Percentiles rank a stretch among this genome's conserved stretches.
These are phyloP conservation scores for Aristolochia fimbriata DNA, from an alignment of 164 flowering plant genomes.

Conservation along the genomic window DNA sequence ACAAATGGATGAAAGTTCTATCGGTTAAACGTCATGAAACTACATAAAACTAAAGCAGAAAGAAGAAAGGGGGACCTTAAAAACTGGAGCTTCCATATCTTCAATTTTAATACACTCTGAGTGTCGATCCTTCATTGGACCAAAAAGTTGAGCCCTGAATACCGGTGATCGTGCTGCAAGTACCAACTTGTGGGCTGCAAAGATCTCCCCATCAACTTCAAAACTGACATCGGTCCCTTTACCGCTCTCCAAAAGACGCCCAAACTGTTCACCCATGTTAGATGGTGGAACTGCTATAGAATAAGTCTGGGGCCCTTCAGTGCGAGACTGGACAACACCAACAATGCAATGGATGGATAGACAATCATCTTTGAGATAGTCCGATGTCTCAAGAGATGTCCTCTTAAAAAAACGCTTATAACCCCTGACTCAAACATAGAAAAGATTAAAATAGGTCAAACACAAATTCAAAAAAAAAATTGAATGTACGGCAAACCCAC, in stretches of 20 bases:
- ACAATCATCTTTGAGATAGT: slow-evolving; percentile 81
- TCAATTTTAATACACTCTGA: slow-evolving; percentile 47
- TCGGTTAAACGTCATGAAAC: neutral
- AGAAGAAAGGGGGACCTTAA: slow-evolving; percentile 38
- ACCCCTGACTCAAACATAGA: slow-evolving; percentile 49
- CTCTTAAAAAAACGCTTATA: slow-evolving; percentile 80
- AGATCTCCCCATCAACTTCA: slow-evolving; percentile 67
- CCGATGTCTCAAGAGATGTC: slow-evolving; percentile 63
- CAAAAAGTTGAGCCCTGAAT: slow-evolving; percentile 85
- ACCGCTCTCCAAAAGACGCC: slow-evolving; percentile 68
- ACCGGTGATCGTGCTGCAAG: slow-evolving; percentile 93
- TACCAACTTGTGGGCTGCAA: slow-evolving; percentile 73
- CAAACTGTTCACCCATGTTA: slow-evolving; percentile 66
- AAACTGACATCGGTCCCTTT: slow-evolving; percentile 64
- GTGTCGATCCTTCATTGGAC: slow-evolving; percentile 38
- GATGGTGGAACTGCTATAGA: slow-evolving; percentile 58
- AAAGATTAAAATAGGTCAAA: neutral
- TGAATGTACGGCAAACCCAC: neutral
- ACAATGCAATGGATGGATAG: slow-evolving; percentile 67
- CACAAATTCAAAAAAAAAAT: neutral
- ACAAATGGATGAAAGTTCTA: neutral
- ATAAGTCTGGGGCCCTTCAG: slow-evolving; percentile 76
- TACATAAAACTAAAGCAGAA: neutral
- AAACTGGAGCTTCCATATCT: slow-evolving; percentile 79
- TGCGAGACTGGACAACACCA: slow-evolving; percentile 74